A percentile compares a stretch with the other conserved stretches of the same genome.
Conservation (phyloP, 345 rosid genomes). For the Balakata baccata region DNA sequence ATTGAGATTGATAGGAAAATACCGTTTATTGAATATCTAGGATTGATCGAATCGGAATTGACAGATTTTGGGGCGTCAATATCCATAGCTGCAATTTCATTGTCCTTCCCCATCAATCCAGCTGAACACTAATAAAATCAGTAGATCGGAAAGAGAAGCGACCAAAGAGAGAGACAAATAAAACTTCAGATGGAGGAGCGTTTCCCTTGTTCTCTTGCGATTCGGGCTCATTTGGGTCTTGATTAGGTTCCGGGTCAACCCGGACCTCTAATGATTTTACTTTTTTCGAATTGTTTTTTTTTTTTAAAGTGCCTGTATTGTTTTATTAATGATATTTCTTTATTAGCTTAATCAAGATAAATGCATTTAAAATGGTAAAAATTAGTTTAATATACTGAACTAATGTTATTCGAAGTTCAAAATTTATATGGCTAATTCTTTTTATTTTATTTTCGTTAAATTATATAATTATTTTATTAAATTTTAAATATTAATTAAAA, state of each 20-base stretch:
- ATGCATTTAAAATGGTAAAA: background rate
- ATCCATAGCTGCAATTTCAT: conserved; percentile 52
- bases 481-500: too few relatives aligned
- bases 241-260: background rate
- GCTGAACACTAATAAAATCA: background rate
- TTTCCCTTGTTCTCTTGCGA: background rate
- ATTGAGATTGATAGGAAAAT: background rate
- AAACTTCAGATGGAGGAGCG: background rate
- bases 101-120: conserved; percentile 41
- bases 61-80: conserved; percentile 56
- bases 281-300: too few relatives aligned
- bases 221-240: background rate
- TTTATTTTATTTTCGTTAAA: too few relatives aligned
- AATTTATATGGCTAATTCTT: too few relatives aligned
- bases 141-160: background rate
- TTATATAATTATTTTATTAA: too few relatives aligned
- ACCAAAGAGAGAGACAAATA: background rate
- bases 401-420: too few relatives aligned
- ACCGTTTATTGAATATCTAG: conserved; percentile 81
- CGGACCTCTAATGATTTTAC: background rate
- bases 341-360: too few relatives aligned
- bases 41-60: conserved; percentile 55
- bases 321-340: background rate
- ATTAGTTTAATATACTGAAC: too few relatives aligned
- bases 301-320: background rate